Base-by-base conservation (phyloP, 306 rosid species). In the Vicia sativa region DNA sequence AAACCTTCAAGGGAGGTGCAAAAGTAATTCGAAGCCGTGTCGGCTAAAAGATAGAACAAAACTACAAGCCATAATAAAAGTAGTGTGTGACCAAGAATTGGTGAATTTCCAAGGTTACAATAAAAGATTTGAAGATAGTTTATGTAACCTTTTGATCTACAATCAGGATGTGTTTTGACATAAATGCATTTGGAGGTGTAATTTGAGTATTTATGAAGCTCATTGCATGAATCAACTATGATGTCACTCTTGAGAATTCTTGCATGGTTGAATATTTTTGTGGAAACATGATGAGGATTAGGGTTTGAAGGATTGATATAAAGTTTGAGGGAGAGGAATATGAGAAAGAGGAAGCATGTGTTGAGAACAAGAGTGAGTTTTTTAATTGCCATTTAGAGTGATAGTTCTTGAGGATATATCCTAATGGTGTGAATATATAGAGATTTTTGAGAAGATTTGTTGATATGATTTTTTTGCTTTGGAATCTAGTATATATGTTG, bases 11-110 rank as follows among this genome's bases (percentile, higher is more conserved):
- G 37, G 62, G 67, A 60, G 31, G 13, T n/a, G 23, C 76, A 71
- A 37, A 71, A 71, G 76, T 71, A 71, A 23, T 71, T 71, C 14
- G 76, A 71, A 71, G 76, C 76, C 26, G 76, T 71, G 49, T 71
- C 76, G 11, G 18, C 76, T 19, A 71, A 37, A 48, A 71, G 76
- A 71, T 71, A 71, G 38, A 71, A 71, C 52, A 71, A 49, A 34
- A 71, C 50, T 21, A 60, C 53, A 35, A 71, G 76, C 76, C 76
- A 71, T 14, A 71, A 1, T 0, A 48, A 1, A 48, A 60, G 69
- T 4, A 71, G 9, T 7, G 52, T 41, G 28, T 71, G 68, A 23
- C 76, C 76, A 12, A 71, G 48, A 61, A 71, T 21, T 35, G 68
- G 42, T 34, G 76, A 71, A 14, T 49, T 55, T 10, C 76, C 76